Evolutionary conservation across 495 filamentous ascomycete genomes (phyloP), one percentile per base, ranked within the genome.

Genomic region (Cercophora scortea): DNA sequence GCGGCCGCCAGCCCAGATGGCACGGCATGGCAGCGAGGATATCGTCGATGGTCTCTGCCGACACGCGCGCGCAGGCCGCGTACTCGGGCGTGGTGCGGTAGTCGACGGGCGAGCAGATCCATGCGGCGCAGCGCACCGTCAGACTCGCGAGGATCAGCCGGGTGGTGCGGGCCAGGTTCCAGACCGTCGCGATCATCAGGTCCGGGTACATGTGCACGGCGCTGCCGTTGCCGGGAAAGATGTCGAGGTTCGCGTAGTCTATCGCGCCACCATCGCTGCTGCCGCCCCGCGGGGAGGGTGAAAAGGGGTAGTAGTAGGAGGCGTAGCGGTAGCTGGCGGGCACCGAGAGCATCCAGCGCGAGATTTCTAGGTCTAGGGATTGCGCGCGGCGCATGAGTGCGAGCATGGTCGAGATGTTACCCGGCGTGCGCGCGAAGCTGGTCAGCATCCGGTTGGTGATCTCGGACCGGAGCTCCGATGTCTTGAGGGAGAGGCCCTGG

Each of bases 71-170:
- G 5, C 71, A 70, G 0, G 64, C 61, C 18, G 73, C 74, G 45
- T 80, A 79, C 66, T 79, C 74, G 19, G 72, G 70, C 18, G 77
- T 80, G 0, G 74, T 78, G 32, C 76, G 61, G 47, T 78, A 79
- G 55, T 81, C 77, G 8, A 71, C 67, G 1, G 78, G 78, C 17
- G 66, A 58, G 50, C 70, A 73, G 15, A 73, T 58, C 75, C 75
- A 80, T 4, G 77, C 77, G 6, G 74, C 71, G 58, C 77, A 79
- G 8, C 78, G 67, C 1, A 80, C 68, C 17, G 68, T 66, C 13
- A 73, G 56, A 7, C 68, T 67, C 15, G 65, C 64, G 10, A 79
- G 59, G n/a, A 72, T 63, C n/a, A 81, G 51, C 4, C 78, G 57
- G 7, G 70, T 62, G 1, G 70, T 63, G 6, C 77, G 61, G n/a